These are phyloP conservation scores for Hansenula sp. DNA, from an alignment of 1,139 yeast species.

Conservation along the genomic window DNA sequence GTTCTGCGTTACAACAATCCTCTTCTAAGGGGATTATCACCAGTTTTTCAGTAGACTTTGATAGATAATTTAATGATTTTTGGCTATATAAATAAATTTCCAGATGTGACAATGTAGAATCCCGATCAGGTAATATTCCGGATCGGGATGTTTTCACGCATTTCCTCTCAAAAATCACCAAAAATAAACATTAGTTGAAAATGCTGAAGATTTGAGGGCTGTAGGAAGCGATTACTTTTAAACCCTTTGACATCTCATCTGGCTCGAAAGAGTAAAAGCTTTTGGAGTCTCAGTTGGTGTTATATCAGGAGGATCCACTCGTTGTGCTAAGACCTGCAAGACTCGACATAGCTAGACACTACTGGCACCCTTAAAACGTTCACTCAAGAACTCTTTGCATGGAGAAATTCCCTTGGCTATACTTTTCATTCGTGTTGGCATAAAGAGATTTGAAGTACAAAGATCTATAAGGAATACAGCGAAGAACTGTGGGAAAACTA, in stretches of 20 bases:
- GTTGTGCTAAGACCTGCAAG: not conserved
- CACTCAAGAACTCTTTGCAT: not conserved
- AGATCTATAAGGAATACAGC: not conserved
- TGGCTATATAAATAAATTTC: not conserved
- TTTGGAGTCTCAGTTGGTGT: no score
- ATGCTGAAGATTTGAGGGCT: no score
- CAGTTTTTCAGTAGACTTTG: not conserved
- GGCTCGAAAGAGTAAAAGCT: no score
- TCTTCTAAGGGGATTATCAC: not conserved
- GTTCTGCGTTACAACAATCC: not conserved
- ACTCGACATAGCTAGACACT: not conserved
- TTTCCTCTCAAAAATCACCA: not conserved
- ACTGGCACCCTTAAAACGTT: not conserved
- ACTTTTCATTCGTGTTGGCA: not conserved
- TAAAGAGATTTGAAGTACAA: not conserved
- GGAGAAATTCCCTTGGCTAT: not conserved
- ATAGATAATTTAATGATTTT: not conserved
- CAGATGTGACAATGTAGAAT: not conserved
- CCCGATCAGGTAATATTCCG: not conserved
- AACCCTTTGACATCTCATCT: not conserved
- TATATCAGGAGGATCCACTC: no score
- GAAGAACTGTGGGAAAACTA: no score
- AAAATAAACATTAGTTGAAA: not conserved
- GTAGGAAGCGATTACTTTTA: not conserved
- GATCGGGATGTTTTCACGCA: not conserved